Percentiles rank a stretch among this genome's conserved stretches.
phyloP scores from a whole-genome alignment of 108 stramenopile genomes.

The Fistulifera pelliculosa region DNA sequence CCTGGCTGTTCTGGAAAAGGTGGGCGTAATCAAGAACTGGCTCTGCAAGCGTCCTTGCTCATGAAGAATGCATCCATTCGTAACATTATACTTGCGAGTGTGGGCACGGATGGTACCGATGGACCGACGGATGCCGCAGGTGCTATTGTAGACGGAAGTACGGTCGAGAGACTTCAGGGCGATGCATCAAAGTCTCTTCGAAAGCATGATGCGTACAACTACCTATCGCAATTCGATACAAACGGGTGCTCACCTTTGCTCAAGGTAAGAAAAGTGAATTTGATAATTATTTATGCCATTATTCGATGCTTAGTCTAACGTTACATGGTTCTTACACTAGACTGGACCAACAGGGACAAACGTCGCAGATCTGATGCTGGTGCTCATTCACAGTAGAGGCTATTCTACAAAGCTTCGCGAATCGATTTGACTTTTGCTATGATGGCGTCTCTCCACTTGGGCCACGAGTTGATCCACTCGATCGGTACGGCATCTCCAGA shows the following conservation, averaged over 20 bases:
- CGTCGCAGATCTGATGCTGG: slow-evolving; percentile 78
- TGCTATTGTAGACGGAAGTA: slow-evolving; percentile 69
- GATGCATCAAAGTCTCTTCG: slow-evolving; percentile 43
- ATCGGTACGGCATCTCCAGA: slow-evolving; percentile 66
- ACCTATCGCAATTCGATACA: slow-evolving; percentile 19
- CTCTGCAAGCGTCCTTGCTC: slow-evolving; percentile 52
- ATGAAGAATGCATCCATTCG: slow-evolving; percentile 17
- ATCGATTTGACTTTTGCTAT: slow-evolving; percentile 36
- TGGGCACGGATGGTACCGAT: slow-evolving; percentile 85
- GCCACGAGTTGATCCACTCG: slow-evolving; percentile 57
- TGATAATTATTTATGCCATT: too few species aligned
- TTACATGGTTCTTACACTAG: too few species aligned
- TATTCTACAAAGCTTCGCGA: background rate
- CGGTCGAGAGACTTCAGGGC: slow-evolving; percentile 23
- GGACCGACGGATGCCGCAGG: slow-evolving; percentile 89
- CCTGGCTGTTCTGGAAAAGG: slow-evolving; percentile 52
- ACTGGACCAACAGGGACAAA: slow-evolving; percentile 85
- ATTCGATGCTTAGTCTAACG: too few species aligned
- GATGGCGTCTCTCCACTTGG: slow-evolving; percentile 70
- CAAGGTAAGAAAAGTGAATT: background rate
- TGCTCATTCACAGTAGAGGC: slow-evolving; percentile 26
- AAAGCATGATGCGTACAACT: slow-evolving; percentile 63
- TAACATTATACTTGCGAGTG: slow-evolving; percentile 61
- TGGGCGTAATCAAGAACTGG: slow-evolving; percentile 86
- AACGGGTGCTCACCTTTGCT: slow-evolving; percentile 12